phyloP scores from a whole-genome alignment of 306 rosid species.

The Cajanus cajan region DNA sequence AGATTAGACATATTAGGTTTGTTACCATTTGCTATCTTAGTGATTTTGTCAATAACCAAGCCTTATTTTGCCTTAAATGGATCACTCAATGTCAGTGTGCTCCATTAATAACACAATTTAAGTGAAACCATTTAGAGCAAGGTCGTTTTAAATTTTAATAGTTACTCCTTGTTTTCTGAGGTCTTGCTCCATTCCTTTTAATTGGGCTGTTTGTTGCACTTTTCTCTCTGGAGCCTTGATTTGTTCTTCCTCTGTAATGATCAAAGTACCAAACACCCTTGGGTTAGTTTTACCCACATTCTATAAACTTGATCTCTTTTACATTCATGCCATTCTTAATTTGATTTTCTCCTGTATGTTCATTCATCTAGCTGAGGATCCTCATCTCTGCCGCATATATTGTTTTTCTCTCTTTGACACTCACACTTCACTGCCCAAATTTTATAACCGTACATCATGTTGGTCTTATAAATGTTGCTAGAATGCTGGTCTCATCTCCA shows the following conservation, averaged over 20 bases:
- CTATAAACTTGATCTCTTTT: background rate
- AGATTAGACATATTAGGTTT: background rate
- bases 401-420: background rate
- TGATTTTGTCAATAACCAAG: background rate
- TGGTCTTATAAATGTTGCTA: background rate
- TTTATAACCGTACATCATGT: background rate
- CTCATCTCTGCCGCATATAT: background rate
- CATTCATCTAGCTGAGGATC: background rate
- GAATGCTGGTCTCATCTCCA: background rate
- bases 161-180: background rate
- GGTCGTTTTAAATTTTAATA: background rate
- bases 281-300: background rate
- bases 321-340: background rate
- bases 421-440: background rate
- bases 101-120: background rate
- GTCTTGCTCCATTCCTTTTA: background rate
- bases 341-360: background rate
- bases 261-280: background rate
- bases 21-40: background rate
- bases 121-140: background rate
- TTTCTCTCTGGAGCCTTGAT: background rate
- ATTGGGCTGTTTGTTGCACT: background rate
- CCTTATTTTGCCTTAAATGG: background rate
- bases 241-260: background rate
- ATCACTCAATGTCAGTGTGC: background rate